Conservation (phyloP, 164 flowering plant species). For the Annona squamosa region DNA sequence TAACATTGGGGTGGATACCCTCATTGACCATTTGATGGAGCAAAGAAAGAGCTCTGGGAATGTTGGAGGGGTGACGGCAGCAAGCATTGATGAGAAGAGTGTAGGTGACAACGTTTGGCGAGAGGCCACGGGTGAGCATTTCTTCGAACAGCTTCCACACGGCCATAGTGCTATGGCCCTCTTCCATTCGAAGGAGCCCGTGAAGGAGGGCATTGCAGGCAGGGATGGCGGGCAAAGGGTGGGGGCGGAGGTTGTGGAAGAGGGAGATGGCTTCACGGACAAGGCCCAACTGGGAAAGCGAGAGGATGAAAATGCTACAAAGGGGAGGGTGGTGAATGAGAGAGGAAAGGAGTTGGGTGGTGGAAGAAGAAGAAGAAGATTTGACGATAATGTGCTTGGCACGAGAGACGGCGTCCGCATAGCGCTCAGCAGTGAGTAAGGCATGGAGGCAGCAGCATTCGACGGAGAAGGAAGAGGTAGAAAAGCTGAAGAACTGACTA, state of each 20-base stretch:
- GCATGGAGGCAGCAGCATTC: slow-evolving; percentile 18
- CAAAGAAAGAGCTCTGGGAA: slow-evolving; percentile 27
- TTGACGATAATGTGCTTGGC: slow-evolving; percentile 45
- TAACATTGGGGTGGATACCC: slow-evolving; percentile 46
- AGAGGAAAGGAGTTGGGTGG: slow-evolving; percentile 15
- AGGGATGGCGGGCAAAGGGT: slow-evolving; percentile 35
- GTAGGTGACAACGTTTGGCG: slow-evolving; percentile 48
- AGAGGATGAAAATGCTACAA: slow-evolving; percentile 45
- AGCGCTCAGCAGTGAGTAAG: slow-evolving; percentile 30
- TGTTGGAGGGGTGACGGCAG: slow-evolving; percentile 33
- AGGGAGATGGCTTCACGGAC: slow-evolving; percentile 69
- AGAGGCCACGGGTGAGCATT: slow-evolving; percentile 38
- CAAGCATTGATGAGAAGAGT: slow-evolving; percentile 54
- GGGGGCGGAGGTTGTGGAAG: slow-evolving; percentile 25
- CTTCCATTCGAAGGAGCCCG: slow-evolving; percentile 39
- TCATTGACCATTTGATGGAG: slow-evolving; percentile 50
- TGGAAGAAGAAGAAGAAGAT: slow-evolving; percentile 27
- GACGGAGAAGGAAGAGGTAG: too few relatives aligned
- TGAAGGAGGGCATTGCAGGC: slow-evolving; percentile 53
- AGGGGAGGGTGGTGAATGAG: slow-evolving; percentile 26
- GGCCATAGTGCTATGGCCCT: slow-evolving; percentile 20
- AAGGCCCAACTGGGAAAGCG: slow-evolving; percentile 50
- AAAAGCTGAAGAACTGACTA: too few relatives aligned
- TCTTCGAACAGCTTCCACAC: slow-evolving; percentile 47
- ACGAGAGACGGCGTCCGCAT: slow-evolving; percentile 47